phyloP scores from a whole-genome alignment of 176 grass and related monocot species.

The Musa troglodytarum region DNA sequence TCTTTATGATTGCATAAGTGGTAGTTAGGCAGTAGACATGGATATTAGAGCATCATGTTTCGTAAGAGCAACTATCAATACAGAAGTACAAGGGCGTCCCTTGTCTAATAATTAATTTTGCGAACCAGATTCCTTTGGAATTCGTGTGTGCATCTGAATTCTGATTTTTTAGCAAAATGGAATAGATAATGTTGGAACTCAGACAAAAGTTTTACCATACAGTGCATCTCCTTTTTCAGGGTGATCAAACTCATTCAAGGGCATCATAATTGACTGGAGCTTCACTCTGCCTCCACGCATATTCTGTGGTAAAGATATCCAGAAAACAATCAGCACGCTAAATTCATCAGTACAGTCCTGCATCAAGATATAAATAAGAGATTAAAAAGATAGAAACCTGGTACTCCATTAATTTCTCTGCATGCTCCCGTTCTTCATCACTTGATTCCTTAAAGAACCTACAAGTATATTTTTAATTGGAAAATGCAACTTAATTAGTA shows the following conservation, averaged over 20 bases:
- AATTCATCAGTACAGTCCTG: neutral
- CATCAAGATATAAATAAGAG: neutral
- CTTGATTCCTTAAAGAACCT: constrained; percentile 20
- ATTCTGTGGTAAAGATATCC: neutral
- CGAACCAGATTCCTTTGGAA: neutral
- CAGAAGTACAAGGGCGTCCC: neutral
- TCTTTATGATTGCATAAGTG: too few relatives aligned
- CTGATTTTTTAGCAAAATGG: neutral
- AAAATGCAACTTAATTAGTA: neutral
- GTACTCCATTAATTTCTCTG: constrained; percentile 6
- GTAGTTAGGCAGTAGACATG: too few relatives aligned
- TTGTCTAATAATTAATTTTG: neutral
- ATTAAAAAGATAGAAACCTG: neutral
- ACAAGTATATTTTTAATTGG: neutral
- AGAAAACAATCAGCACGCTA: constrained; percentile 2
- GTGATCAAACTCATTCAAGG: constrained; percentile 25
- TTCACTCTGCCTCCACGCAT: constrained; percentile 25
- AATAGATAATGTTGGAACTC: neutral
- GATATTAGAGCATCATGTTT: too few relatives aligned
- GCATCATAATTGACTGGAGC: constrained; percentile 8
- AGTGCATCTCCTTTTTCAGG: constrained; percentile 22
- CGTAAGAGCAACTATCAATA: neutral
- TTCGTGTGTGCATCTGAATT: neutral
- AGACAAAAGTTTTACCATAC: constrained; percentile 2
- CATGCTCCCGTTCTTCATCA: constrained; percentile 17